A percentile compares a stretch with the other conserved stretches of the same genome.
phyloP scores from a whole-genome alignment of 176 grass and related monocot species.

The Bothriochloa decipiens region DNA sequence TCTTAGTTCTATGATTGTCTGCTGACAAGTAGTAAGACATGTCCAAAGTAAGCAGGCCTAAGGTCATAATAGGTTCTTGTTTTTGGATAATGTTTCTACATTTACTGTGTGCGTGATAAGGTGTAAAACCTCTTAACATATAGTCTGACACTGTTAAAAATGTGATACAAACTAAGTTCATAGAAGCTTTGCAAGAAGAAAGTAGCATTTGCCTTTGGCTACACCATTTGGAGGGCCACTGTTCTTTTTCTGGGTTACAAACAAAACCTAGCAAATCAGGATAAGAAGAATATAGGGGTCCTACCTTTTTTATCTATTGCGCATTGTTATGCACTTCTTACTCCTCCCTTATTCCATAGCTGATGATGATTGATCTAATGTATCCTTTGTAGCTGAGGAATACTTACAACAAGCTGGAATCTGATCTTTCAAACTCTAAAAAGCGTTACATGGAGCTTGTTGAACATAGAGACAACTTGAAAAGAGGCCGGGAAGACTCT shows the following conservation, averaged over 20 bases:
- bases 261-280: background rate
- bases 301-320: background rate
- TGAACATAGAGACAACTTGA: constrained; percentile 86
- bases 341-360: background rate
- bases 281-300: background rate
- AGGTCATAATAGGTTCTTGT: background rate
- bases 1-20: background rate
- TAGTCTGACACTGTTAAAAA: background rate
- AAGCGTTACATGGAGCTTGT: constrained; percentile 69
- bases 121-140: background rate
- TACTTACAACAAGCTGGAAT: constrained; percentile 73
- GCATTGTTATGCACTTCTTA: background rate
- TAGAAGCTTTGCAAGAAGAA: constrained; percentile 1
- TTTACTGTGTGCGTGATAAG: background rate
- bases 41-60: background rate
- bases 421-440: constrained; percentile 77
- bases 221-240: background rate
- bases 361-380: constrained; percentile 21
- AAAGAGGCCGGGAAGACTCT: constrained; percentile 91
- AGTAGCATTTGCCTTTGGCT: background rate
- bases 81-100: background rate
- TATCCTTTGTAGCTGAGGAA: constrained; percentile 63
- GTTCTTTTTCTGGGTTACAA: background rate
- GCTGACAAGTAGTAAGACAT: background rate
- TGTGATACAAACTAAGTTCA: background rate